Evolutionary conservation across 331 rosid species (phyloP), one percentile per base, ranked within the genome.

Genomic region (Ulmus americana): DNA sequence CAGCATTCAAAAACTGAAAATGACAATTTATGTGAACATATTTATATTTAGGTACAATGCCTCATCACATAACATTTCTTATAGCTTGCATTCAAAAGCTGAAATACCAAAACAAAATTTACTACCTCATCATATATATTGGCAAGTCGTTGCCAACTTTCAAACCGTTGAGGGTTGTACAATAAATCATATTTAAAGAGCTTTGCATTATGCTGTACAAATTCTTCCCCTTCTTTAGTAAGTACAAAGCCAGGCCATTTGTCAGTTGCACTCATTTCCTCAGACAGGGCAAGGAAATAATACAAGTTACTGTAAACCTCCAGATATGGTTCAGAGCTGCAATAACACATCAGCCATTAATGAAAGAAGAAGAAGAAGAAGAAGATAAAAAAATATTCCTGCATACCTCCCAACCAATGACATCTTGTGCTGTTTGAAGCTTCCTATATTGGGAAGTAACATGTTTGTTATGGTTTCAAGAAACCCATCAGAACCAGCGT

Each of bases 211-310:
- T 92, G 88, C 64, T 86, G 86, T 60, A 92, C 97, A 74, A 92
- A 92, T 74, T 92, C 97, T 70, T 87, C 95, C 71, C 98, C 98
- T 85, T 92, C 98, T 84, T 84, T 92, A 69, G 95, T 87, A 54
- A 92, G 82, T 58, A 92, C 98, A 69, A 89, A 92, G 64, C 98
- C 98, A 69, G 98, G 87, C 91, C 97, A 89, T 74, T 92, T 92
- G 81, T 92, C 98, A 9, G 98, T 89, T 47, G 98, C 95, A 55
- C 85, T 92, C 95, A 85, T 88, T 70, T 92, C 98, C 85, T 92
- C 98, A 20, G 97, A 89, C 75, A 85, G 82, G 72, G 97, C 98
- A 58, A 87, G 84, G 79, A 86, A 84, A 86, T 86, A 85, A 85
- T 89, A 92, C 81, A 92, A 77, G 85, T 89, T 86, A 75, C 85